Conservation (phyloP, 164 flowering plant species). For the Aristolochia contorta region DNA sequence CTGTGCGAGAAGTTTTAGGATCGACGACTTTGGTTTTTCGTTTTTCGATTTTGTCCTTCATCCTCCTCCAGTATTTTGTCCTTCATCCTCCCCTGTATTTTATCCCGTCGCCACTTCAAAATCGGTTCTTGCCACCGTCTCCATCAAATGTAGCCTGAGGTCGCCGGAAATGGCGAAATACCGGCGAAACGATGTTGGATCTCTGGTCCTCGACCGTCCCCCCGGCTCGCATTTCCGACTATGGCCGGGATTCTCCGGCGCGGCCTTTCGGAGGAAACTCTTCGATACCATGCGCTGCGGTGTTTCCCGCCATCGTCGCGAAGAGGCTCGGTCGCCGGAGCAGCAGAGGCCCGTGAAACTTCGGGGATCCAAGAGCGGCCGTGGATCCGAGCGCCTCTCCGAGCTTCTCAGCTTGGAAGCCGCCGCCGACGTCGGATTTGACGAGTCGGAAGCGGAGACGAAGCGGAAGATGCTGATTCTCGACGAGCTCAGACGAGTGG, state of each 20-base stretch:
- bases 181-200: slow-evolving; percentile 40
- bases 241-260: slow-evolving; percentile 27
- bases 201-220: slow-evolving; percentile 32
- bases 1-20: neutral
- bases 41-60: neutral
- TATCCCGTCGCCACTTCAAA: neutral
- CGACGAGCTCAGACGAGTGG: slow-evolving; percentile 48
- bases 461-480: slow-evolving; percentile 45
- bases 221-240: slow-evolving; percentile 12
- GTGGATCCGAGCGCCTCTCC: slow-evolving; percentile 52
- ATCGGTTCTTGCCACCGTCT: neutral
- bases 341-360: slow-evolving; percentile 1
- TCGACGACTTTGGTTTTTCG: neutral
- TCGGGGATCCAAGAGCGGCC: slow-evolving; percentile 5
- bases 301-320: slow-evolving; percentile 16
- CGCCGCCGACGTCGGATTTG: slow-evolving; percentile 13
- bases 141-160: neutral
- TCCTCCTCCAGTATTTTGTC: too few relatives aligned
- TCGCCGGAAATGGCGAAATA: slow-evolving; percentile 35
- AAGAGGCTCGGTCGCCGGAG: slow-evolving; percentile 5
- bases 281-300: slow-evolving; percentile 26
- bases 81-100: neutral
- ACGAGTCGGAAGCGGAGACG: slow-evolving; percentile 28
- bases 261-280: slow-evolving; percentile 25
- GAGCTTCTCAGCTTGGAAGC: slow-evolving; percentile 47